Percentiles rank a stretch among this genome's conserved stretches.
These are phyloP conservation scores for Cyberlindnera americana DNA, from an alignment of 805 yeast species.

Conservation along the genomic window DNA sequence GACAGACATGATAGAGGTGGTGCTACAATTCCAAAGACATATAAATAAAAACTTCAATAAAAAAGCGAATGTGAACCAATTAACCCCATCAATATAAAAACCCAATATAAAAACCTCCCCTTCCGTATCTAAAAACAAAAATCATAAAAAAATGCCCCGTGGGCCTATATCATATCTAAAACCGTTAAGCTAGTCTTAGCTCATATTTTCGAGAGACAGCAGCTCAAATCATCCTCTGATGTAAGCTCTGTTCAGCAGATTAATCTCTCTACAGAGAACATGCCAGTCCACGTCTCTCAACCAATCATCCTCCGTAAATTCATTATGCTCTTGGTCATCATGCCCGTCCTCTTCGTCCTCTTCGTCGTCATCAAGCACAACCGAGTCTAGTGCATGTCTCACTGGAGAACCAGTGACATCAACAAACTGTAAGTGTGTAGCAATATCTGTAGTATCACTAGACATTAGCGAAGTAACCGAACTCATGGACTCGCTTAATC, in stretches of 20 bases:
- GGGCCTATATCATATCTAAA: neutral
- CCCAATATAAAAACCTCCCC: neutral
- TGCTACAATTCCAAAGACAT: no score
- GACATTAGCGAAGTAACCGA: conserved; percentile 14
- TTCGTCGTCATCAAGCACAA: conserved; percentile 13
- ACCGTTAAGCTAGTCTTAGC: neutral
- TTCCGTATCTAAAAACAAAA: neutral
- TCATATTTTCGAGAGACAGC: no score
- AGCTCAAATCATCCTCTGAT: conserved; percentile 11
- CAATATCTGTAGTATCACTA: conserved; percentile 11
- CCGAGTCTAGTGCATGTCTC: conserved; percentile 10
- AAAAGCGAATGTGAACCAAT: conserved; percentile 1
- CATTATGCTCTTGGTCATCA: conserved; percentile 19
- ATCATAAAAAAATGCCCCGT: neutral
- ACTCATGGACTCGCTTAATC: conserved; percentile 14
- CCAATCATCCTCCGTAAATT: conserved; percentile 24
- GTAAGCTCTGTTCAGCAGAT: conserved; percentile 56
- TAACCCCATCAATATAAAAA: neutral
- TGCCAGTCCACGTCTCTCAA: conserved; percentile 83
- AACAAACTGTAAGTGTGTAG: conserved; percentile 10
- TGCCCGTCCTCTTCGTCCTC: conserved; percentile 11
- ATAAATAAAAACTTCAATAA: neutral
- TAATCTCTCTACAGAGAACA: conserved; percentile 77
- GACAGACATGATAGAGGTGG: conserved; percentile 5
- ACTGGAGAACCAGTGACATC: conserved; percentile 14